phyloP scores from a whole-genome alignment of 257 asterid genomes.

The Przewalskia tangutica region DNA sequence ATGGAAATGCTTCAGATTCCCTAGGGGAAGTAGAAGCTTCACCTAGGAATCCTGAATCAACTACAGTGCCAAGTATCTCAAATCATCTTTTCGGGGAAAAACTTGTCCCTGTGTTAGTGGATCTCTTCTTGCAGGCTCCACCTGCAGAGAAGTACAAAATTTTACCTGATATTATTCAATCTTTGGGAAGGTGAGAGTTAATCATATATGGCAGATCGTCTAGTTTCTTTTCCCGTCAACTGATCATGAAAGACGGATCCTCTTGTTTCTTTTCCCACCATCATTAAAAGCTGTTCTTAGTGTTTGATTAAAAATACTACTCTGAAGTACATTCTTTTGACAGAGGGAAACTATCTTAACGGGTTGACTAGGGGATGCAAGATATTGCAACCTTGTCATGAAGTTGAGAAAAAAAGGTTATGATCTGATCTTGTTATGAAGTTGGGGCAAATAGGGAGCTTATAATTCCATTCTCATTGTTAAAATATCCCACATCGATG shows the following conservation, averaged over 20 bases:
- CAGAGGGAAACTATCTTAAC: not conserved
- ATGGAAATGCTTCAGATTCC: slow-evolving; percentile 28
- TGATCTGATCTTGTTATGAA: not conserved
- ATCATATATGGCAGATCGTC: not conserved
- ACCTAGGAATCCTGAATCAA: slow-evolving; percentile 20
- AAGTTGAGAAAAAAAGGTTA: not conserved
- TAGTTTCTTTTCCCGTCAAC: not conserved
- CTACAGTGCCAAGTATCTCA: slow-evolving; percentile 23
- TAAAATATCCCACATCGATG: no score
- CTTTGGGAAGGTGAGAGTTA: slow-evolving; percentile 82
- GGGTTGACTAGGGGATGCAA: not conserved
- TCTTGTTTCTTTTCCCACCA: no score
- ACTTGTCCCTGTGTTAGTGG: slow-evolving; percentile 72
- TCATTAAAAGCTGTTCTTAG: not conserved
- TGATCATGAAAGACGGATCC: no score
- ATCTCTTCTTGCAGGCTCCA: slow-evolving; percentile 73
- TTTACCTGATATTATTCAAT: slow-evolving; percentile 58
- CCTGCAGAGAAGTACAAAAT: slow-evolving; percentile 47
- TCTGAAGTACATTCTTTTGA: not conserved
- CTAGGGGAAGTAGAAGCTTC: slow-evolving; percentile 35
- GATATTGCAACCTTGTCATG: slow-evolving; percentile 1
- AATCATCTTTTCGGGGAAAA: slow-evolving; percentile 65
- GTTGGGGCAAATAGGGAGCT: not conserved
- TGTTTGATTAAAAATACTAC: not conserved
- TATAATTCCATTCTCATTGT: not conserved